Evolutionary conservation across 345 rosid genomes (phyloP), one percentile per base, ranked within the genome.

Genomic region (Hypericum androsaemum): DNA sequence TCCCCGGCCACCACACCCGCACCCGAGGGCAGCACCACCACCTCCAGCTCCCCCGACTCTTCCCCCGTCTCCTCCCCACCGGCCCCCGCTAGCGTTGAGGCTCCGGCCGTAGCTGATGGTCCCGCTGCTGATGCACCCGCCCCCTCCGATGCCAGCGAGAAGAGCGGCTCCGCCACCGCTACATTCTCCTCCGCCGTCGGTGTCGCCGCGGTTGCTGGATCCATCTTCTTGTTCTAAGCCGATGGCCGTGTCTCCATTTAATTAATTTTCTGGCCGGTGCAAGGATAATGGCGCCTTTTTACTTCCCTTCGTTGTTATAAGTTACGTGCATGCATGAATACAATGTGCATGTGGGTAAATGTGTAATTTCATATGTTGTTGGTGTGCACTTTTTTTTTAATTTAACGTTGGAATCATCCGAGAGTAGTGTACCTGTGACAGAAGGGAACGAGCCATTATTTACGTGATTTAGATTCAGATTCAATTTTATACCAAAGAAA

Each of bases 1-100:
- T 41, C 53, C 38, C 52, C 62, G 10, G 28, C 57, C 37, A 10
- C 43, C 50, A 0, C 51, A 10, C 71, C 71, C 1, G 62, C 61
- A 37, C 63, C 68, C 2, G 42, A 39, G 13, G 53, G 56, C 32
- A 63, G 58, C 9, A 63, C 73, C 2, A 64, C 68, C 39, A 11
- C 37, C 6, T 63, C 58, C 12, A 62, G 48, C 12, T 63, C 61
- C 28, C 63, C 68, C 5, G n/a, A n/a, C n/a, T 63, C 58, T 32
- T 63, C 61, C 32, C 58, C 50, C 10, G 63, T 13, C 3, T 57
- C 61, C 50, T 62, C 42, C 14, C 39, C 6, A 22, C 32, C 32
- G 2, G 32, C 68, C 1, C 42, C 35, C 12, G 38, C 64, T 0
- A 44, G 37, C 7, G 60, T 10, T 3, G 58, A 35, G 12, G 52